Evolutionary conservation across 768 basidiomycete genomes (phyloP), one percentile per base, ranked within the genome.

Genomic region (Mrakia gelida): DNA sequence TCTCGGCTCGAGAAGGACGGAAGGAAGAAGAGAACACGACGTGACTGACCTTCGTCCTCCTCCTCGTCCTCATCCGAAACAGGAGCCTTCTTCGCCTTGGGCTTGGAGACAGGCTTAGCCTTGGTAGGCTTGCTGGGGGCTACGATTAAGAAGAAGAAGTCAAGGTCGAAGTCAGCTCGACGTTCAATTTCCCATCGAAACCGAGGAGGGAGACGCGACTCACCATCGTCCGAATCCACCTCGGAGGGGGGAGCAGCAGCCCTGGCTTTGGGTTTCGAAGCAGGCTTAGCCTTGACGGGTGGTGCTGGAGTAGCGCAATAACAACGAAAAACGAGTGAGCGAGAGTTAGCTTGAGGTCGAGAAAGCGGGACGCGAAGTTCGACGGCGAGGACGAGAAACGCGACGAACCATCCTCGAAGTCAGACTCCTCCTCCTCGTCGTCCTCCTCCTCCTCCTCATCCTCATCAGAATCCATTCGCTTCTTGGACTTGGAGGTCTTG

Each of bases 11-110:
- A 56, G 26, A 49, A 15, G 16, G 21, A n/a, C n/a, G 28, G 23
- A 26, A 26, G 26, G 56, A 38, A 23, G 6, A 5, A 23, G 15
- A 5, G 15, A 5, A 23, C 13, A 30, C 4, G 70, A 59, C 26
- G 59, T 1, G 49, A 52, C 49, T 52, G 11, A 70, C 71, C 79
- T 15, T 72, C 78, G 43, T 79, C 75, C 16, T 34, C 78, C 32
- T 79, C 75, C 23, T 34, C 59, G 28, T 65, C 63, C 43, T 52
- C 21, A 30, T 68, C 67, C 28, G 49, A 63, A 49, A 61, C 23
- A 32, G 75, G 30, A 10, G 61, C 62, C 13, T 32, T 26, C 34
- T 71, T 76, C 13, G 70, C n/a, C 30, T 45, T n/a, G 7, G 52
- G 43, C 71, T 73, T 77, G n/a, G 65, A 32, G 15, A 38, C 75